These are phyloP conservation scores for Sugiyamaella mastotermitis DNA, from an alignment of 805 yeast genomes.

Conservation along the genomic window DNA sequence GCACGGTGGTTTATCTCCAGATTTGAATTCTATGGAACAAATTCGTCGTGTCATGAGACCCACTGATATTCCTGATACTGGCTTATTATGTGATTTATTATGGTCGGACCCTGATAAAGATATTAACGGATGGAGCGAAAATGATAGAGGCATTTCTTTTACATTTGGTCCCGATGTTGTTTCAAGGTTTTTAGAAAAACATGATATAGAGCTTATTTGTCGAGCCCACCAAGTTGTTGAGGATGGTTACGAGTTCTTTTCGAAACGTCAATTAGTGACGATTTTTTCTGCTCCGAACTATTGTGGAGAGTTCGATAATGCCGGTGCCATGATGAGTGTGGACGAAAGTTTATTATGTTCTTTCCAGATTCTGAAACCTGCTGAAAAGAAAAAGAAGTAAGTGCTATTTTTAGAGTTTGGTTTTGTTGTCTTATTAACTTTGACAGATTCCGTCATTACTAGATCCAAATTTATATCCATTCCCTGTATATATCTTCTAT, in stretches of 20 bases:
- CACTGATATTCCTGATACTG: slow-evolving; percentile 97
- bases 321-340: slow-evolving; percentile 99
- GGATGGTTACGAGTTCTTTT: slow-evolving; percentile 96
- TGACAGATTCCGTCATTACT: too few relatives aligned
- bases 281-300: slow-evolving; percentile 95
- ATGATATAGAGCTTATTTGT: slow-evolving; percentile 96
- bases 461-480: too few relatives aligned
- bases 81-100: slow-evolving; percentile 87
- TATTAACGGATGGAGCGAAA: slow-evolving; percentile 97
- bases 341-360: slow-evolving; percentile 95
- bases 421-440: slow-evolving; percentile 46
- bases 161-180: slow-evolving; percentile 99
- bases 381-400: slow-evolving; percentile 89
- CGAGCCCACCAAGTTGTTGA: slow-evolving; percentile 99
- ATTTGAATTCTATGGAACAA: slow-evolving; percentile 96
- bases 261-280: slow-evolving; percentile 93
- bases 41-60: slow-evolving; percentile 99
- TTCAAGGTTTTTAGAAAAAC: slow-evolving; percentile 89
- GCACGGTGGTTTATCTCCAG: slow-evolving; percentile 99
- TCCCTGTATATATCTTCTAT: too few relatives aligned
- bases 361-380: slow-evolving; percentile 88
- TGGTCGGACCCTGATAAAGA: slow-evolving; percentile 99
- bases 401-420: slow-evolving; percentile 34
- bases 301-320: slow-evolving; percentile 98
- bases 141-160: slow-evolving; percentile 97